phyloP scores from a whole-genome alignment of 805 yeast genomes.

The Candida caryicola region DNA sequence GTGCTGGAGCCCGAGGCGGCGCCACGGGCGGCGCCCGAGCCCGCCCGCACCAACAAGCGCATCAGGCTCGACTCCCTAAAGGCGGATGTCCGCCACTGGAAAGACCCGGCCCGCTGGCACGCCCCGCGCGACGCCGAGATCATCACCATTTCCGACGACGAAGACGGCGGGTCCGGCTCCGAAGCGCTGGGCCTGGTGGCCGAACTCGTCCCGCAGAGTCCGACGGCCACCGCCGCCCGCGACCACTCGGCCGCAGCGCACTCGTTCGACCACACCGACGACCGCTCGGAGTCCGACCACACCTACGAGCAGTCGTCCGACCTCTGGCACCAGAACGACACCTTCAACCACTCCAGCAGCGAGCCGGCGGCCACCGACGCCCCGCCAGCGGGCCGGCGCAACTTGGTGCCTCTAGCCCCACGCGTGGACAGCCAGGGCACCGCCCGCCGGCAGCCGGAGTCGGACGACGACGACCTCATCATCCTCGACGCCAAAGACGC shows the following conservation, averaged over 20 bases:
- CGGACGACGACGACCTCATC: constrained; percentile 11
- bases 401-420: too few species aligned
- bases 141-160: constrained; percentile 6
- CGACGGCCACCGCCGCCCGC: background rate
- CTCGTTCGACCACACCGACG: background rate
- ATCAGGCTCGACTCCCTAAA: background rate
- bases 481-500: constrained; percentile 9
- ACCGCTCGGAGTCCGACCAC: background rate
- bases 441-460: background rate
- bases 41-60: background rate
- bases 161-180: background rate
- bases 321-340: background rate
- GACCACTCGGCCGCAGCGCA: background rate
- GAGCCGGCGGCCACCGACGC: background rate
- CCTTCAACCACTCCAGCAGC: background rate
- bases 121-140: constrained; percentile 1
- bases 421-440: background rate
- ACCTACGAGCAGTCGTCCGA: background rate
- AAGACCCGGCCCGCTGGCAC: background rate
- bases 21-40: background rate
- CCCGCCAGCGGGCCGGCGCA: background rate
- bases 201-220: background rate
- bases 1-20: background rate
- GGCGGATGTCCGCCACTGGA: background rate
- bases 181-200: background rate